Evolutionary conservation across 2,329 filamentous ascomycete species (phyloP), one percentile per base, ranked within the genome.

Genomic region (Beauveria sp.): DNA sequence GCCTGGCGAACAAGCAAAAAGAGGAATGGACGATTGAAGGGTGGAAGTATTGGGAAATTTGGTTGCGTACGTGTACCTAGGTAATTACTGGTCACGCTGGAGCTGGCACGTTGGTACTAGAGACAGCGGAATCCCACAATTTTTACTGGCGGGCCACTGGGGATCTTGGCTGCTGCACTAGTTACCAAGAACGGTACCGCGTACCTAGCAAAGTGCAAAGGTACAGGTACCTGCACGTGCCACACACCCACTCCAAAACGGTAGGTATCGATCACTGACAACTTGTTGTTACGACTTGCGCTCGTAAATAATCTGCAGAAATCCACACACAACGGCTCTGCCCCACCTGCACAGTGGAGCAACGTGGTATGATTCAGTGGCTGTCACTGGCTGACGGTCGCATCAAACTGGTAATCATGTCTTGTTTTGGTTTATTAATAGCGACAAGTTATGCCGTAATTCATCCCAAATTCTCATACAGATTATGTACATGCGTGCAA

Each of bases 321-420:
- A 30, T 24, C 12, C 47, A 37, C 30, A 50, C 34, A 24, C 24
- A 51, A 59, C 55, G 37, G 47, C 24, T 24, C 14, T 9, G 44
- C 28, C 50, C 41, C 44, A 18, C 26, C 16, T 28, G 5, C 3
- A 5, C 18, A 22, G 56, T 34, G 56, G 47, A 40, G 37, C 47
- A 43, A 43, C 56, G 56, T 59, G 56, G 56, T 46, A 34, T 59
- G 56, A 43, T 52, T 59, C 46, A 34, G 56, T 52, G 37, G 47
- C 56, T 59, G 56, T 34, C 34, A 52, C 47, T 52, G 56, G 56
- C 56, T 59, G 56, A 28, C 20, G 28, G 30, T 28, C 16, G 30
- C 34, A 40, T 28, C 26, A 50, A 10, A 20, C 43, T 12, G 24
- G 30, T 41, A 28, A 48, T 48, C 20, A 40, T 43, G 55, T 22